phyloP scores from a whole-genome alignment of 2,329 filamentous ascomycete species.

The Rasamsonia emersonii region DNA sequence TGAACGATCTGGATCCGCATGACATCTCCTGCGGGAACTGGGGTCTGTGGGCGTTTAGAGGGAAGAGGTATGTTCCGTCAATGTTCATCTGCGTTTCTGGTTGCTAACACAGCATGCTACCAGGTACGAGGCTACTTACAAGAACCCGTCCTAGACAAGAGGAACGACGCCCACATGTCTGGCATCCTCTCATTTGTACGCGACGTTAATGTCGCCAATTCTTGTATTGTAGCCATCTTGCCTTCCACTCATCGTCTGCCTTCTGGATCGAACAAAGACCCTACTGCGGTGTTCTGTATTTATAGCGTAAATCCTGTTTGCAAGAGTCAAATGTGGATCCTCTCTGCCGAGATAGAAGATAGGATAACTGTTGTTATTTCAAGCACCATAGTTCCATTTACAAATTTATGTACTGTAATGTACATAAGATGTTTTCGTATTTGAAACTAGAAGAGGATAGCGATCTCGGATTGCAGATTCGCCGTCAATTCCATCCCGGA shows the following conservation, averaged over 20 bases:
- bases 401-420: background rate
- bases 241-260: no score
- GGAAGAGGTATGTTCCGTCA: constrained; percentile 65
- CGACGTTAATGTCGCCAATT: constrained; percentile 6
- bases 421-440: background rate
- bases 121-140: constrained; percentile 33
- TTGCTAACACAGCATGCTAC: background rate
- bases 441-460: background rate
- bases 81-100: background rate
- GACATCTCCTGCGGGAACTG: constrained; percentile 94
- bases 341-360: no score
- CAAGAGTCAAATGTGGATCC: no score
- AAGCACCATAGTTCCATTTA: constrained; percentile 6
- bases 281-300: no score
- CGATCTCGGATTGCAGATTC: no score
- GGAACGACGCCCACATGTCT: constrained; percentile 9
- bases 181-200: constrained; percentile 6
- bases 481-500: background rate
- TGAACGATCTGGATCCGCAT: constrained; percentile 91
- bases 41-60: constrained; percentile 94
- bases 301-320: no score
- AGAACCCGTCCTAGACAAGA: constrained; percentile 16
- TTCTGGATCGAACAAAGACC: no score
- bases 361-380: no score
- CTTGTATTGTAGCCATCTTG: constrained; percentile 2